Percentiles rank a stretch among this genome's conserved stretches.
phyloP scores from a whole-genome alignment of 352 stramenopile genomes.

The Globisporangium mamillatum region DNA sequence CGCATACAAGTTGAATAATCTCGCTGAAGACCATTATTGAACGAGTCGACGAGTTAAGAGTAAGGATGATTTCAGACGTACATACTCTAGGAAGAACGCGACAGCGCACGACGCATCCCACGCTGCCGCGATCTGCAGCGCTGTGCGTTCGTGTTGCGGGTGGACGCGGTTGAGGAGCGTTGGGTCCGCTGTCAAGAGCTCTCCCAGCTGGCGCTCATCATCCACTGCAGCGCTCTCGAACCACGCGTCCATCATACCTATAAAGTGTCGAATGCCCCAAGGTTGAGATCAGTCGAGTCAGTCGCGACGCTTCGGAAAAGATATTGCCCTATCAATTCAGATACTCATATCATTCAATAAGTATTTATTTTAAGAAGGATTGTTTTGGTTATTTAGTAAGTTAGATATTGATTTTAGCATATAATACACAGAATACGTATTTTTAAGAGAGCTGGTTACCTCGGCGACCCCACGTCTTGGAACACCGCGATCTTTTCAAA shows the following conservation, averaged over 20 bases:
- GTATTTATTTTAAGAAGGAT: too few relatives aligned
- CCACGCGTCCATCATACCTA: slow-evolving; percentile 1
- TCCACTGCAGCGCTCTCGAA: neutral
- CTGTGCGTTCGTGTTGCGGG: slow-evolving; percentile 13
- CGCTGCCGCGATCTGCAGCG: slow-evolving; percentile 20
- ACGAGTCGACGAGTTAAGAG: too few relatives aligned
- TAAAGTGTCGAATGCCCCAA: neutral
- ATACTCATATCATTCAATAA: neutral
- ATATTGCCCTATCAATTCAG: neutral
- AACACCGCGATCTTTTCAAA: slow-evolving; percentile 6
- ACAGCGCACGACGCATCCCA: slow-evolving; percentile 14
- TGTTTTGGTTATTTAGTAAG: too few relatives aligned
- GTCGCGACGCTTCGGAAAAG: neutral
- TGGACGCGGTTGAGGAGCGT: slow-evolving; percentile 8
- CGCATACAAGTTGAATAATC: too few relatives aligned
- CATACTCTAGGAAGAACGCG: slow-evolving; percentile 14
- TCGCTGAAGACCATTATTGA: too few relatives aligned
- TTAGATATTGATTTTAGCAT: neutral
- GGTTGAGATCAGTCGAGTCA: neutral
- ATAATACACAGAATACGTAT: neutral
- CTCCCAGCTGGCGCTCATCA: neutral
- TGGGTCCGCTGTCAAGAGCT: neutral
- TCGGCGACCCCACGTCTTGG: neutral
- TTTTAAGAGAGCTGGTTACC: neutral
- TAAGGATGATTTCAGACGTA: neutral